Evolutionary conservation across 2,329 filamentous ascomycete genomes (phyloP).

Genomic region (Paraphaeosphaeria minitans): DNA sequence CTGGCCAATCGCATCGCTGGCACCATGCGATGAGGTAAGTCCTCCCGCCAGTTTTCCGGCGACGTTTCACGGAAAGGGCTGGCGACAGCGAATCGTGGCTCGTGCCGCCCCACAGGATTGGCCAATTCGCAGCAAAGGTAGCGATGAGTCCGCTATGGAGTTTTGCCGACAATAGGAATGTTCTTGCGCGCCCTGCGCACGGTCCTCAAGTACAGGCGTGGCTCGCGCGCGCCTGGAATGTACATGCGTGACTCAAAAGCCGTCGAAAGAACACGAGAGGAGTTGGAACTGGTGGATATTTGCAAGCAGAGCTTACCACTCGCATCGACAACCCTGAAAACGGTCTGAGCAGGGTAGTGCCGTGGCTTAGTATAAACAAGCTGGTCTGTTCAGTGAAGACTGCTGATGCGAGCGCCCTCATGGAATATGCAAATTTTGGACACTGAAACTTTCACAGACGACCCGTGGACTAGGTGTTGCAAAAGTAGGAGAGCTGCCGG

Average conservation of each 20-base stretch:
- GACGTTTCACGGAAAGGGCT: not conserved
- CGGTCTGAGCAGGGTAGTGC: not conserved
- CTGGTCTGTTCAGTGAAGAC: not conserved
- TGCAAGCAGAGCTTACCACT: not conserved
- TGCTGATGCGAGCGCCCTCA: slow-evolving; percentile 1
- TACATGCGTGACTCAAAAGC: slow-evolving; percentile 6
- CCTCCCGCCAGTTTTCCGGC: not conserved
- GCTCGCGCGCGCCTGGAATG: slow-evolving; percentile 7
- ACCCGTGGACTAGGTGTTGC: not conserved
- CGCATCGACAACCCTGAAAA: not conserved
- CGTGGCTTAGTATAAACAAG: not conserved
- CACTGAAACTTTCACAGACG: not conserved
- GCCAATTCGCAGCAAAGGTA: slow-evolving; percentile 1
- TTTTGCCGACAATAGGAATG: not conserved
- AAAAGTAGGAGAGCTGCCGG: not conserved
- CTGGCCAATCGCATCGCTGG: slow-evolving; percentile 8
- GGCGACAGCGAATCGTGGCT: not conserved
- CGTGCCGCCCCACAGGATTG: not conserved
- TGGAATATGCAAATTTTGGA: not conserved
- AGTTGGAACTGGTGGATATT: not conserved
- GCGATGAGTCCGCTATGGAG: slow-evolving; percentile 4
- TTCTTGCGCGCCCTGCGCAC: slow-evolving; percentile 15
- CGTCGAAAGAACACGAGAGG: not conserved
- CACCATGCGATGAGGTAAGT: not conserved
- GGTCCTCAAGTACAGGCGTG: slow-evolving; percentile 3